Base-by-base conservation (phyloP, 108 stramenopile genomes). In the Pinguiococcus pyrenoidosus region DNA sequence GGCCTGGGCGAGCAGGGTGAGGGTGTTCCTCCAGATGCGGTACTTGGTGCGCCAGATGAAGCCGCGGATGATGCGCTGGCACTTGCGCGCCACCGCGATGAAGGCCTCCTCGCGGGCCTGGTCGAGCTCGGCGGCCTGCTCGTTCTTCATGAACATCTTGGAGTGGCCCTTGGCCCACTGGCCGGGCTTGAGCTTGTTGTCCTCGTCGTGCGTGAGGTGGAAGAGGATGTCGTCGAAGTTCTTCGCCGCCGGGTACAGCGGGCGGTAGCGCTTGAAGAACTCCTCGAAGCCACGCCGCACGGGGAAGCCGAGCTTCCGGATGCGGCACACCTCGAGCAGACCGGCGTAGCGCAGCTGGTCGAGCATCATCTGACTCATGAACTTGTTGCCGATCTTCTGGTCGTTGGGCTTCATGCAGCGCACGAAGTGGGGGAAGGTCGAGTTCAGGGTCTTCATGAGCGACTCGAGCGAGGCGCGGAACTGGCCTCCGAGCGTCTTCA, bases 351-450 rank as follows among this genome's bases (percentile, higher is more conserved):
- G 40, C 14, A 72, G 61, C 71, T 72, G 71, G n/a, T 51, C 65
- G 22, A 66, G 57, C 60, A 72, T 62, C 14, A 59, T 14, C 6
- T 36, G 38, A 1, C 38, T 23, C 4, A 27, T 22, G 46, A 79
- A 79, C 32, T 53, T 21, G 51, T 46, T 34, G 17, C 73, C 62
- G 9, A 60, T 58, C 44, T 77, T 73, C 13, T 28, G 24, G 14
- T 73, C 73, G 49, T 99, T 99, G 39, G 97, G 93, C 71, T 99
- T 99, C 34, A 99, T 72, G 70, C 97, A 99, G 18, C 97, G 89
- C 23, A 99, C 78, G 39, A 90, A 99, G 68, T 99, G 97, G 0
- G 97, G 97, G n/a, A 74, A 75, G 0, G 93, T 96, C 14, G 63
- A 57, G 52, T 89, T 87, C 32, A 95, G 81, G 3, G 78, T 72